Base-by-base conservation (phyloP, 2,329 filamentous ascomycete genomes). In the Colletotrichum sp. region DNA sequence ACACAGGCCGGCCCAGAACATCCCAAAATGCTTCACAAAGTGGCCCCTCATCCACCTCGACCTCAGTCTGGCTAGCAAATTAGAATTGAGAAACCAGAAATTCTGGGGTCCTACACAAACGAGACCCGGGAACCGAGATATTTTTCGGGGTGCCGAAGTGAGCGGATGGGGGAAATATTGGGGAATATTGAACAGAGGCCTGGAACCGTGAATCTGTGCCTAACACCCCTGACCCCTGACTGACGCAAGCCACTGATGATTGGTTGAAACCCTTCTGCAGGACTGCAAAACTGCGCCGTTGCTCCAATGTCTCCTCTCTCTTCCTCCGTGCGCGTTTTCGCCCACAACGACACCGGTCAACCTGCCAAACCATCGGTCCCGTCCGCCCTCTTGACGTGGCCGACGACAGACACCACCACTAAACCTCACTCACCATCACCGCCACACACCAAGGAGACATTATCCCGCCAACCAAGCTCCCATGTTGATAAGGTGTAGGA, bases 81-180 rank as follows among this genome's bases (percentile, higher is more conserved):
- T 57, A 21, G 48, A 67, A 34, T 52, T 30, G 9, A 34, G 36
- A 48, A 48, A 21, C 43, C 18, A 48, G 18, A 48, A 48, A 32
- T 52, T 24, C 55, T 18, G 21, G 71, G 64, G 18, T 38, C 71
- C 26, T 5, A n/a, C 13, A 43, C 30, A 26, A 18, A 48, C 57
- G 66, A 73, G 57, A n/a, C 61, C 71, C 43, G 58, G 71, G 30
- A 70, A 64, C 52, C 57, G 67, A 64, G 28, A 70, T 70, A 48
- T 70, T 36, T 58, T 71, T 58, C 48, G 66, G 71, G 67, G 55
- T 36, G 28, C 67, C 57, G 67, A 70, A 61, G 67, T 70, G 55
- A 70, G 57, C n/a, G 21, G 21, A 48, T 34, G 57, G 67, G 36
- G 67, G 60, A 63, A 34, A 38, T 68, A 58, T 30, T 28, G 52